Evolutionary conservation across 331 rosid species (phyloP).

Genomic region (Stylosanthes scabra): DNA sequence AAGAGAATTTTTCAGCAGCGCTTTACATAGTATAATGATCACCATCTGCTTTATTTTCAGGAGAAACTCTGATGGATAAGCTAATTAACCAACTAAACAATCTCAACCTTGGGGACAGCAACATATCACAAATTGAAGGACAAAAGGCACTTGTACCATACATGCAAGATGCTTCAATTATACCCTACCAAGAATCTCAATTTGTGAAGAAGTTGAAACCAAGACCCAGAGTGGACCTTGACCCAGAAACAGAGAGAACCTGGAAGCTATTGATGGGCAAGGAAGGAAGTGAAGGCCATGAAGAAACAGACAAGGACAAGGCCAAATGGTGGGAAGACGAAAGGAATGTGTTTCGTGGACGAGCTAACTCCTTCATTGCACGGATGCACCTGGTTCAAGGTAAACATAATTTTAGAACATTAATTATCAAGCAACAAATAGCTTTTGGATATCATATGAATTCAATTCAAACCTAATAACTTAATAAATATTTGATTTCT

Average conservation of each 20-base stretch:
- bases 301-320: conserved; percentile 61
- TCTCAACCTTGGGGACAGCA: conserved; percentile 60
- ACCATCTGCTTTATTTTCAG: conserved; percentile 53
- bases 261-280: conserved; percentile 95
- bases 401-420: conserved; percentile 41
- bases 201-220: conserved; percentile 62
- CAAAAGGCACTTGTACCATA: conserved; percentile 77
- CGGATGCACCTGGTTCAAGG: conserved; percentile 99
- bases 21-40: conserved; percentile 31
- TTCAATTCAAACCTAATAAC: background rate
- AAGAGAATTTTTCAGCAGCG: conserved; percentile 34
- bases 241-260: conserved; percentile 82
- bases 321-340: conserved; percentile 95
- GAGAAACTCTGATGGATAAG: conserved; percentile 52
- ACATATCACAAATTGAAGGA: conserved; percentile 38
- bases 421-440: conserved; percentile 13
- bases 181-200: conserved; percentile 55
- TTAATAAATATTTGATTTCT: conserved; percentile 20
- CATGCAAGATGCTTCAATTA: conserved; percentile 66
- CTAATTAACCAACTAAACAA: conserved; percentile 46
- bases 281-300: conserved; percentile 63
- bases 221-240: conserved; percentile 89
- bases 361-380: conserved; percentile 91
- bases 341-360: conserved; percentile 80
- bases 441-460: conserved; percentile 11